A percentile compares a stretch with the other conserved stretches of the same genome.
Conservation (phyloP, 2,329 filamentous ascomycete species). For the Zasmidium angulare region DNA sequence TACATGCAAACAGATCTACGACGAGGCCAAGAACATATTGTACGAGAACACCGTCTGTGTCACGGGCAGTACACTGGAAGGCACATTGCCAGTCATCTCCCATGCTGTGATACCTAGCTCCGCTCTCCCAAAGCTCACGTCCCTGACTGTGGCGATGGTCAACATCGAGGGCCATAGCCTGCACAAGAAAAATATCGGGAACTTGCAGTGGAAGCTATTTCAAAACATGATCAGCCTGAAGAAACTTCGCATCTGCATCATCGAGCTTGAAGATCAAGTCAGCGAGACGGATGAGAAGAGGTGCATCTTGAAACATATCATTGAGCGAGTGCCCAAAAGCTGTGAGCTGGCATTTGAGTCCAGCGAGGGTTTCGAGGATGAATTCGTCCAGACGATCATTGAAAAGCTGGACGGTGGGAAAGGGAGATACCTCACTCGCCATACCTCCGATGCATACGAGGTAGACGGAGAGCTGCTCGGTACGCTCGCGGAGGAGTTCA, state of each 20-base stretch:
- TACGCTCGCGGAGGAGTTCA: constrained; percentile 1
- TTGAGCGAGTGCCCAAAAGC: constrained; percentile 24
- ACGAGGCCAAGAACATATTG: constrained; percentile 38
- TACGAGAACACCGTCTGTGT: constrained; percentile 34
- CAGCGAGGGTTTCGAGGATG: constrained; percentile 11
- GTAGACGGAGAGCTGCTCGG: constrained; percentile 11
- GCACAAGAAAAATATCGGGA: background rate
- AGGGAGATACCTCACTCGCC: background rate
- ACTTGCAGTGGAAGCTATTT: constrained; percentile 15
- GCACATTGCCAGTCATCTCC: constrained; percentile 6
- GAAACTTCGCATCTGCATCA: constrained; percentile 14
- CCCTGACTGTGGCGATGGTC: constrained; percentile 9
- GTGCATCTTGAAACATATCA: constrained; percentile 15
- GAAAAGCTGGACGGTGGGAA: constrained; percentile 8
- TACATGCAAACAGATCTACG: constrained; percentile 35
- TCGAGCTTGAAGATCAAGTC: constrained; percentile 9
- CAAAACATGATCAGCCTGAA: constrained; percentile 16
- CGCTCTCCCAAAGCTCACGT: constrained; percentile 11
- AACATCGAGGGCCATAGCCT: background rate
- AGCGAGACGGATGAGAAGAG: constrained; percentile 1
- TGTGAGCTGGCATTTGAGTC: constrained; percentile 16
- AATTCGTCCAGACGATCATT: constrained; percentile 13
- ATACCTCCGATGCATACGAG: constrained; percentile 3
- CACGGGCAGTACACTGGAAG: constrained; percentile 1
- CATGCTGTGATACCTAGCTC: constrained; percentile 4